Base-by-base conservation (phyloP, 176 grass and related monocot species). In the Cenchrus americanus region DNA sequence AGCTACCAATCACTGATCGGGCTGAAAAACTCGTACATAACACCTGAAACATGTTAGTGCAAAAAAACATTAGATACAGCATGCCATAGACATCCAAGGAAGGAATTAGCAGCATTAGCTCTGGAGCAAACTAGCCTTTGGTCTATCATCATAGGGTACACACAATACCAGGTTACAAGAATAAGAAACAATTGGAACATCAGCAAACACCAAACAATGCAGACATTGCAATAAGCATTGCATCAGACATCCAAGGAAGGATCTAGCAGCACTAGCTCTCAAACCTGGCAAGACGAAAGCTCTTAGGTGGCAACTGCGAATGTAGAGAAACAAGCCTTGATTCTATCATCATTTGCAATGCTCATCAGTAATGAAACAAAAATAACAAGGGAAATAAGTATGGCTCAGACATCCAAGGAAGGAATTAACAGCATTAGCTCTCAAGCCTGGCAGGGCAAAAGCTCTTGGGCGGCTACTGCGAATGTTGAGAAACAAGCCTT, bases 231-330 rank as follows among this genome's bases (percentile, higher is more conserved):
- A 4, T 22, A 73, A 73, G 10, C 69, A 62, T 83, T 64, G 59
- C 76, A 78, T 90, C 89, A 87, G 81, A 87, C 85, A 91, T 91
- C 89, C 89, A 91, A 91, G 85, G 85, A 91, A 91, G 85, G 81
- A 81, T 42, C 26, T 15, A 44, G 58, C 80, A 91, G 85, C 89
- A 91, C 0, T 41, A 91, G 65, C 89, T 91, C 89, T 91, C 89
- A 70, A 91, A 70, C 81, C 85, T 70, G 89, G 85, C 82, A 50
- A 10, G 85, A 77, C 89, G 65, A 87, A 81, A 91, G 85, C 85
- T 88, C 85, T 88, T 87, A 85, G 85, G 82, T 50, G 65, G 82
- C 82, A 80, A 91, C 89, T 85, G 82, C 85, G 77, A 91, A 91
- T 91, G 89, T 88, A 5, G 86, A 90, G 92, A 90, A 91, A 90